Percentiles rank a stretch among this genome's conserved stretches.
Conservation (phyloP, 202 grass and related monocot species). For the Digitaria exilis region DNA sequence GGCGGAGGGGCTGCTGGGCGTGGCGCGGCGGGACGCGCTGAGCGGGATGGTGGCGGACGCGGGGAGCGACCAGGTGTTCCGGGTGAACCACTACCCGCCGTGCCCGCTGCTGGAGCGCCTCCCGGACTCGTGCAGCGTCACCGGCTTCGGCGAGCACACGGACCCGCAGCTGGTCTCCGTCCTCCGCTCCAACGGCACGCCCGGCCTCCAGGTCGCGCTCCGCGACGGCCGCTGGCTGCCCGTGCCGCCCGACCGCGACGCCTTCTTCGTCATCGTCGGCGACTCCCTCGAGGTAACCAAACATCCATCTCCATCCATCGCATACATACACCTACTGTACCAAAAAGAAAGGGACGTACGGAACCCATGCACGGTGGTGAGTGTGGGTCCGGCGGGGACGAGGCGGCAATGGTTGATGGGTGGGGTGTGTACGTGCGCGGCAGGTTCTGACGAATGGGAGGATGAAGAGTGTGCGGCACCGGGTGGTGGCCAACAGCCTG, state of each 20-base stretch:
- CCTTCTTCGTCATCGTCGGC: slow-evolving; percentile 89
- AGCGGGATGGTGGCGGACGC: slow-evolving; percentile 48
- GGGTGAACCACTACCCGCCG: slow-evolving; percentile 88
- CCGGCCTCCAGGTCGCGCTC: slow-evolving; percentile 75
- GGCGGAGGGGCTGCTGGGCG: slow-evolving; percentile 76
- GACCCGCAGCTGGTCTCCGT: slow-evolving; percentile 92
- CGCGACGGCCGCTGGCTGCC: slow-evolving; percentile 64
- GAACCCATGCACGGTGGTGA: too few relatives aligned
- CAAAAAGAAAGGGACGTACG: too few relatives aligned
- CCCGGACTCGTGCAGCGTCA: slow-evolving; percentile 55
- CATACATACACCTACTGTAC: too few relatives aligned
- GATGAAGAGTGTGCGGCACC: slow-evolving; percentile 77
- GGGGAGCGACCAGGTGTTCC: slow-evolving; percentile 68
- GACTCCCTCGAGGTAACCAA: slow-evolving; percentile 86
- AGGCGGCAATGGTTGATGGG: too few relatives aligned
- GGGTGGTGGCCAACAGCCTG: slow-evolving; percentile 66
- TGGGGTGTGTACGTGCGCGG: background rate
- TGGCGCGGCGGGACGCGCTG: slow-evolving; percentile 50
- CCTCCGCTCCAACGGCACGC: slow-evolving; percentile 66
- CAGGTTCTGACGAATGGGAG: slow-evolving; percentile 95
- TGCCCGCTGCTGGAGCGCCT: slow-evolving; percentile 57
- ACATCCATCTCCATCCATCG: too few relatives aligned
- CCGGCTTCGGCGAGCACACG: slow-evolving; percentile 94
- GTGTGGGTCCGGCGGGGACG: too few relatives aligned
- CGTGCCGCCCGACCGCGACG: slow-evolving; percentile 65